Percentiles rank a stretch among this genome's conserved stretches.
These are phyloP conservation scores for Leccinum olivaceopallidum DNA, from an alignment of 768 basidiomycete species.

Conservation along the genomic window DNA sequence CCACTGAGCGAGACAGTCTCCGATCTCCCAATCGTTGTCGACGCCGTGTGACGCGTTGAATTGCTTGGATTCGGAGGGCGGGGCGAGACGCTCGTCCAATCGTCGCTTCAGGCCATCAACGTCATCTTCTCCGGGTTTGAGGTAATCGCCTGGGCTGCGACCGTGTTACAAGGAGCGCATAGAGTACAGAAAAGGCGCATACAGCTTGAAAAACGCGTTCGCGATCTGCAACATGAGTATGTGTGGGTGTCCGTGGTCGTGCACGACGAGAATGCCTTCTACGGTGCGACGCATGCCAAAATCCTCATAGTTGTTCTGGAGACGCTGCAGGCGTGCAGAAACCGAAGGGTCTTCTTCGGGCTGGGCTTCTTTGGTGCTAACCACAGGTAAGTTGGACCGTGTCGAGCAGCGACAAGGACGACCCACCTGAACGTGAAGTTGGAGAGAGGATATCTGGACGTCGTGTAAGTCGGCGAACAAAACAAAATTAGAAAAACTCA, in stretches of 20 bases:
- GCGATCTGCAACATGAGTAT: conserved; percentile 98
- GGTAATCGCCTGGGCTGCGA: conserved; percentile 92
- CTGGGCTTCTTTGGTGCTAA: conserved; percentile 92
- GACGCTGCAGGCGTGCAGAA: conserved; percentile 87
- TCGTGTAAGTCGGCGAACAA: neutral
- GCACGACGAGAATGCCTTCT: conserved; percentile 75
- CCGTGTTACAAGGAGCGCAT: neutral
- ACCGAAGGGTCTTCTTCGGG: conserved; percentile 98
- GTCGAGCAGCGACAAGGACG: conserved; percentile 4
- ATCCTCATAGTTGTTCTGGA: conserved; percentile 96
- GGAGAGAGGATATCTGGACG: conserved; percentile 72
- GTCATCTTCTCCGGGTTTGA: conserved; percentile 95
- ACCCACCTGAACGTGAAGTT: conserved; percentile 89
- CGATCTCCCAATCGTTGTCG: conserved; percentile 94
- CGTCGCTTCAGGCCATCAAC: conserved; percentile 86
- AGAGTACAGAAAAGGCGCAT: conserved; percentile 29
- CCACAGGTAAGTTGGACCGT: conserved; percentile 8
- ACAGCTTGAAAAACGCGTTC: conserved; percentile 99
- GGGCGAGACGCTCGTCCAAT: conserved; percentile 86
- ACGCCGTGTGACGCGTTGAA: conserved; percentile 76
- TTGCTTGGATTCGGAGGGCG: conserved; percentile 69
- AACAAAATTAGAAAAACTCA: conserved; percentile 12
- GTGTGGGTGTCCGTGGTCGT: conserved; percentile 97
- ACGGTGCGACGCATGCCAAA: conserved; percentile 96
- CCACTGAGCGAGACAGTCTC: conserved; percentile 97